phyloP scores from a whole-genome alignment of 805 yeast genomes.

The Candida ovalis region DNA sequence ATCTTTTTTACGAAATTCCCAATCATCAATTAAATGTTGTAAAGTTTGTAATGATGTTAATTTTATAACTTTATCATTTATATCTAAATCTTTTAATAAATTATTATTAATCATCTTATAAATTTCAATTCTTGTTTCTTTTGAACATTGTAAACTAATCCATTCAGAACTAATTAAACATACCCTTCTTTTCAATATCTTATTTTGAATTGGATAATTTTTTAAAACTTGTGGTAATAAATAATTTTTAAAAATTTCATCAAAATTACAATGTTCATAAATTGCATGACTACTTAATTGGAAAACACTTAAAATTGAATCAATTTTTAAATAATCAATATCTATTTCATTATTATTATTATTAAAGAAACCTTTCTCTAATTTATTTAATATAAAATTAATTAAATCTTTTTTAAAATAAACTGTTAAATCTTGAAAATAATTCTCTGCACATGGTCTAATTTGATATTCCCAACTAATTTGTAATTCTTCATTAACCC shows the following conservation, averaged over 20 bases:
- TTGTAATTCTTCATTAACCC: slow-evolving; percentile 78
- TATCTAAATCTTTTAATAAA: slow-evolving; percentile 38
- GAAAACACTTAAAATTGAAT: slow-evolving; percentile 77
- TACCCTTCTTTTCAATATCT: slow-evolving; percentile 70
- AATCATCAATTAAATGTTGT: slow-evolving; percentile 70
- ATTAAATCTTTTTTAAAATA: slow-evolving; percentile 56
- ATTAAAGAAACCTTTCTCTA: slow-evolving; percentile 38
- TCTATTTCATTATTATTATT: slow-evolving; percentile 38
- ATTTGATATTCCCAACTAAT: slow-evolving; percentile 80
- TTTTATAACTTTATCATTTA: slow-evolving; percentile 75
- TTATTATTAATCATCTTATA: slow-evolving; percentile 52
- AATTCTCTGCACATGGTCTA: slow-evolving; percentile 82
- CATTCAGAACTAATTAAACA: slow-evolving; percentile 78
- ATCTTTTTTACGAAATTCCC: slow-evolving; percentile 71
- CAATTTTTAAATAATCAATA: too few relatives aligned
- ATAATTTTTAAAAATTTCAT: slow-evolving; percentile 51
- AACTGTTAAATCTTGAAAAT: slow-evolving; percentile 69
- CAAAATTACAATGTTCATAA: slow-evolving; percentile 63
- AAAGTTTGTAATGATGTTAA: slow-evolving; percentile 71
- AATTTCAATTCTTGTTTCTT: slow-evolving; percentile 51
- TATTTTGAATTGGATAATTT: slow-evolving; percentile 44
- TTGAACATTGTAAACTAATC: slow-evolving; percentile 63
- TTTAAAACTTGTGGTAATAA: slow-evolving; percentile 65
- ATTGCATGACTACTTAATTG: slow-evolving; percentile 71
- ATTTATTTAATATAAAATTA: slow-evolving; percentile 53